Conservation (phyloP, 345 rosid genomes). For the Aurinia saxatilis region DNA sequence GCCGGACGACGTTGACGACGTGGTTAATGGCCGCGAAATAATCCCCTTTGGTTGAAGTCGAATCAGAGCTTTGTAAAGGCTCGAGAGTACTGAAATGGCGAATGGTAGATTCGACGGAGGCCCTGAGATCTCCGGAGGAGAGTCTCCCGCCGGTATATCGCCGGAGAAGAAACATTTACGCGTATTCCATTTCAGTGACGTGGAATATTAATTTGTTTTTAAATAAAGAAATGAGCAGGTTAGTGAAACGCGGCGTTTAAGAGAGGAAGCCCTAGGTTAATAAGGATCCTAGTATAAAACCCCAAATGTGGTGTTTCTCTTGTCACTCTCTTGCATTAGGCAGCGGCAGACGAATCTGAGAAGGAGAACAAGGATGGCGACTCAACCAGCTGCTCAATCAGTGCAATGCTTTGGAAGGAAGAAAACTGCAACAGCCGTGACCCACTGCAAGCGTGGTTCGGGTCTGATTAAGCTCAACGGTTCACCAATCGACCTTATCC, state of each 20-base stretch:
- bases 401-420: conserved; percentile 83
- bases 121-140: neutral
- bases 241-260: neutral
- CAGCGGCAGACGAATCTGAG: conserved; percentile 10
- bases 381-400: conserved; percentile 25
- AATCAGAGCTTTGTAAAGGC: conserved; percentile 19
- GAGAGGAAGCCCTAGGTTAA: conserved; percentile 21
- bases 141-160: conserved; percentile 9
- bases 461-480: conserved; percentile 81
- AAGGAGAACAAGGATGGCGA: conserved; percentile 21
- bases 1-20: conserved; percentile 69
- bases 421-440: conserved; percentile 82
- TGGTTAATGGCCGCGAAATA: conserved; percentile 77
- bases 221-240: neutral
- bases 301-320: neutral
- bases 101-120: neutral
- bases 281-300: neutral
- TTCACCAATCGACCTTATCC: conserved; percentile 62
- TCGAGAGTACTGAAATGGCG: conserved; percentile 6
- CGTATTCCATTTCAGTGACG: conserved; percentile 1
- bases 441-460: conserved; percentile 69
- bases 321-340: conserved; percentile 9
- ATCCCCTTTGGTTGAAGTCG: conserved; percentile 43
- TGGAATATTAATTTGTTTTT: neutral
- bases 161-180: conserved; percentile 24